A percentile compares a stretch with the other conserved stretches of the same genome.
phyloP scores from a whole-genome alignment of 192 early-diverging fungal genomes.

The Entophlyctis helioformis region DNA sequence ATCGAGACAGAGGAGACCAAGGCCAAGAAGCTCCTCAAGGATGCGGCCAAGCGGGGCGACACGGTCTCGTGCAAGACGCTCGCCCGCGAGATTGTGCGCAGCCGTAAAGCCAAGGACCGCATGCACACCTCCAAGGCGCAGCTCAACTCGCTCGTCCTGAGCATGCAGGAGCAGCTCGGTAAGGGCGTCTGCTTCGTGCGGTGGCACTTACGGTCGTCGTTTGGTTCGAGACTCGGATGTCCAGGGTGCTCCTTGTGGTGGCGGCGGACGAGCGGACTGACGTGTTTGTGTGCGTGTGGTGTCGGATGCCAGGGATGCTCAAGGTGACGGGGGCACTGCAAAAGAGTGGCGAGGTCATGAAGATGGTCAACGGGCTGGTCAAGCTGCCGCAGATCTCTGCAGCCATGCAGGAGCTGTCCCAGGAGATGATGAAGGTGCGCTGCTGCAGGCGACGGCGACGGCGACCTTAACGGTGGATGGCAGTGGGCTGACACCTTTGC shows the following conservation, averaged over 20 bases:
- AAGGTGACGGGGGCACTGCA: constrained; percentile 82
- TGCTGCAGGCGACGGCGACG: too few species aligned
- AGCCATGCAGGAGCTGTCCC: constrained; percentile 83
- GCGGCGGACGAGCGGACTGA: too few species aligned
- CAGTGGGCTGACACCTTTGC: too few species aligned
- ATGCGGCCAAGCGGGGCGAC: constrained; percentile 83
- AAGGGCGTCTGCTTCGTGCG: too few species aligned
- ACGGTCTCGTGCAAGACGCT: constrained; percentile 38
- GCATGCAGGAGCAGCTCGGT: constrained; percentile 81
- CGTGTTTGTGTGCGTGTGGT: too few species aligned
- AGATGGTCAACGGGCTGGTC: constrained; percentile 75
- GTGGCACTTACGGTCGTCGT: too few species aligned
- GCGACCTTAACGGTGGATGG: too few species aligned
- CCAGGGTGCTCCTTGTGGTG: too few species aligned
- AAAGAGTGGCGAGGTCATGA: constrained; percentile 85
- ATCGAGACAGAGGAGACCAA: constrained; percentile 82
- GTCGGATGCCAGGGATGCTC: constrained; percentile 64
- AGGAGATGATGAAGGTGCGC: constrained; percentile 89
- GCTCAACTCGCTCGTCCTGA: constrained; percentile 81
- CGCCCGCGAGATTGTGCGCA: constrained; percentile 75
- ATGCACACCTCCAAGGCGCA: constrained; percentile 83
- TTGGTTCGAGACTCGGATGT: too few species aligned
- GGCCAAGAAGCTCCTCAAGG: constrained; percentile 64
- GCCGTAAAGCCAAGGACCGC: constrained; percentile 65
- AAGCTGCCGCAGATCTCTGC: constrained; percentile 73